Evolutionary conservation across 345 rosid genomes (phyloP).

Genomic region (Arabis hirsuta): DNA sequence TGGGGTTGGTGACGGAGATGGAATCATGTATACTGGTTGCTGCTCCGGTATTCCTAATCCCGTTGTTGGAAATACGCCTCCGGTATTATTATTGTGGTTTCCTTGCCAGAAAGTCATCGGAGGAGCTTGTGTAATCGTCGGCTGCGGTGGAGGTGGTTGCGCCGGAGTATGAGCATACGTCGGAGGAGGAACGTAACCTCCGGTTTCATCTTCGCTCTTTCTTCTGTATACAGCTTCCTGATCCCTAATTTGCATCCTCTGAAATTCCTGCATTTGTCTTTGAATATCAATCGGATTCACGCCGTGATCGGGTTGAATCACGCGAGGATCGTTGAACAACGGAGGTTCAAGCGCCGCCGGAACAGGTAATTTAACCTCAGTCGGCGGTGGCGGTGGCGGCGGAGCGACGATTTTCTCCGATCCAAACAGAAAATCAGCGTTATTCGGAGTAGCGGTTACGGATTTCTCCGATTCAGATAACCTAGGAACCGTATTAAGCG

Average conservation of each 20-base stretch:
- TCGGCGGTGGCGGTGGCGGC: constrained; percentile 41
- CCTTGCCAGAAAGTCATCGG: constrained; percentile 64
- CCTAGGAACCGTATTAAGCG: constrained; percentile 59
- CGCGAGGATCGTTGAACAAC: constrained; percentile 39
- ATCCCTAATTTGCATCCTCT: constrained; percentile 77
- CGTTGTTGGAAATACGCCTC: constrained; percentile 48
- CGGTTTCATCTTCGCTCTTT: constrained; percentile 49
- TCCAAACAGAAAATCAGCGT: constrained; percentile 81
- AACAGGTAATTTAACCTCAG: constrained; percentile 40
- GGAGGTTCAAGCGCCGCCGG: constrained; percentile 37
- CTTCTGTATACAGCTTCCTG: constrained; percentile 53
- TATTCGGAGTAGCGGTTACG: constrained; percentile 42
- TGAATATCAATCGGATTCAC: constrained; percentile 55
- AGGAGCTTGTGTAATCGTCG: constrained; percentile 42
- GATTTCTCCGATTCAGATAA: constrained; percentile 42
- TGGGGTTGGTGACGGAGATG: constrained; percentile 37
- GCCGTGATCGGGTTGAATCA: constrained; percentile 51
- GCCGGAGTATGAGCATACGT: constrained; percentile 18
- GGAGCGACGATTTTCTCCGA: constrained; percentile 58
- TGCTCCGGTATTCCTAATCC: constrained; percentile 52
- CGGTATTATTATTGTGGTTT: constrained; percentile 50
- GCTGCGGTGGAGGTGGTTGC: constrained; percentile 18
- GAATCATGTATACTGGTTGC: constrained; percentile 43
- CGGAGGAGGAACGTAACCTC: constrained; percentile 48
- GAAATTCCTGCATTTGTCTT: constrained; percentile 66